Conservation (phyloP, 2,329 filamentous ascomycete genomes). For the Metarhizium sp. region DNA sequence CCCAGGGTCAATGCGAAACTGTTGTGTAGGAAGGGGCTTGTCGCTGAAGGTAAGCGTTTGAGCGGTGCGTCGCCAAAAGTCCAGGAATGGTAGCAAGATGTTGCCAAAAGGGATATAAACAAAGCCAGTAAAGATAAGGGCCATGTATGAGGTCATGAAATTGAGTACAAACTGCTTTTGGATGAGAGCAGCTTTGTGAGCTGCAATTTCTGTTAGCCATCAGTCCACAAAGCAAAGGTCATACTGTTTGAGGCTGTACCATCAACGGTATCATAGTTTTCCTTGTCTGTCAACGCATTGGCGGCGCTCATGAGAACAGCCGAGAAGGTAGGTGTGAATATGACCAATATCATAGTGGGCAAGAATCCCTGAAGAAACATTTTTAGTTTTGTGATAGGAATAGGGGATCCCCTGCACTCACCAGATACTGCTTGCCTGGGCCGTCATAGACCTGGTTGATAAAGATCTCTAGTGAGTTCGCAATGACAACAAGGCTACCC, state of each 20-base stretch:
- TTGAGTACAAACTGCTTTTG: conserved; percentile 94
- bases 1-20: conserved; percentile 75
- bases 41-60: conserved; percentile 67
- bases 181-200: conserved; percentile 74
- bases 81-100: conserved; percentile 74
- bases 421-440: conserved; percentile 75
- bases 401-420: conserved; percentile 28
- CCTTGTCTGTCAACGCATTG: conserved; percentile 65
- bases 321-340: conserved; percentile 69
- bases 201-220: conserved; percentile 25
- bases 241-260: conserved; percentile 24
- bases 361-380: conserved; percentile 58
- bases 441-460: conserved; percentile 90
- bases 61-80: conserved; percentile 68
- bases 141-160: conserved; percentile 91
- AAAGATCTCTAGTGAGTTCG: conserved; percentile 91
- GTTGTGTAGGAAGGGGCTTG: conserved; percentile 53
- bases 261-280: conserved; percentile 88
- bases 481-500: conserved; percentile 73
- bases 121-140: conserved; percentile 86
- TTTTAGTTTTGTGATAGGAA: neutral
- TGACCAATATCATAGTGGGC: conserved; percentile 79
- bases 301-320: conserved; percentile 68
- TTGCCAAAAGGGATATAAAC: conserved; percentile 89
- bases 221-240: neutral